Evolutionary conservation across 2,329 filamentous ascomycete species (phyloP), one percentile per base, ranked within the genome.

Genomic region (Endothia cerciana): DNA sequence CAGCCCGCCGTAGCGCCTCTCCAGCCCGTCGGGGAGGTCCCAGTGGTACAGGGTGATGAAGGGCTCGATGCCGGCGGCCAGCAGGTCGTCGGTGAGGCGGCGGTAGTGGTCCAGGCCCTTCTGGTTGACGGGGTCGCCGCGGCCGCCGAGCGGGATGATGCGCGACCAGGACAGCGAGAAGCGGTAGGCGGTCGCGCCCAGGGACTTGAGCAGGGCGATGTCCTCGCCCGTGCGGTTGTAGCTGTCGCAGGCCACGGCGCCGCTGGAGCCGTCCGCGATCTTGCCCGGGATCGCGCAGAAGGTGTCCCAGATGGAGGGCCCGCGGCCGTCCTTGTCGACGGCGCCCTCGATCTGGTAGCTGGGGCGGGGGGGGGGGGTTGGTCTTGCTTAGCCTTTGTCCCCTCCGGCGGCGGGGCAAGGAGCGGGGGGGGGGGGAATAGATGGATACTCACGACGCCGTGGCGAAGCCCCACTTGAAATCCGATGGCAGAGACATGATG

Each of bases 331-430:
- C 74, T 89, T 86, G 58, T 90, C 82, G 47, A 85, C 82, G 58
- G 88, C 88, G 65, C 93, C 93, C 81, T 97, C 93, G 72, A 97
- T 91, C 77, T 97, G 92, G 81, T 95, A 96, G 75, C 92, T 95
- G 74, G 5, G 68, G 47, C 30, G 43, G 41, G 30, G 47, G 22
- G 33, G 19, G 4, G 8, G 25, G 55, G 19, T 41, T n/a, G n/a
- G n/a, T n/a, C n/a, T n/a, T n/a, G n/a, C 15, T 59, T 51, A 60
- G 53, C 15, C 4, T 59, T 1, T 7, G 36, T 13, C n/a, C n/a
- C n/a, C n/a, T 15, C 13, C 25, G n/a, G 1, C 1, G 38, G 38
- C n/a, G n/a, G n/a, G n/a, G n/a, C n/a, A 28, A 25, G 41, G 11
- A 33, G 15, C n/a, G n/a, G 28, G 22, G 28, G 15, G 17, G 10